A percentile compares a stretch with the other conserved stretches of the same genome.
phyloP scores from a whole-genome alignment of 2,329 filamentous ascomycete species.

The Calonectria fujianensis region DNA sequence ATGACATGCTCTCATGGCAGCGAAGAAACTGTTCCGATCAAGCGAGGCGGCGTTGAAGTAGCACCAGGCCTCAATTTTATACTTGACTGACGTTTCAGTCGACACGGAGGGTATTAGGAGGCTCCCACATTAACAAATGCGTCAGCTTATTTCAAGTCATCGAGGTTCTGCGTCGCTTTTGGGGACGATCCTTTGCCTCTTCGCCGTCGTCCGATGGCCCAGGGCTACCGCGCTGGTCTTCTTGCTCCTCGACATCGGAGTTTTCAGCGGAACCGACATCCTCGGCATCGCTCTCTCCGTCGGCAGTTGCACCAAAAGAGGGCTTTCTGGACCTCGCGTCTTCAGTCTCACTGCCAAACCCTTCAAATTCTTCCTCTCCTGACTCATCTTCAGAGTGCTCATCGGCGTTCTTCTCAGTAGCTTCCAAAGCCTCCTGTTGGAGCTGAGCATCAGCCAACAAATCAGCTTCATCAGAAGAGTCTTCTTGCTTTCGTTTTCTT shows the following conservation, averaged over 20 bases:
- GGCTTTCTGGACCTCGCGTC: slow-evolving; percentile 56
- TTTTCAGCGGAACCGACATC: slow-evolving; percentile 57
- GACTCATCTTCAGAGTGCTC: slow-evolving; percentile 61
- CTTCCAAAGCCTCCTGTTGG: slow-evolving; percentile 52
- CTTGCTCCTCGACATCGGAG: slow-evolving; percentile 62
- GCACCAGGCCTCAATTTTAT: not conserved
- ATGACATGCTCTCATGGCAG: not conserved
- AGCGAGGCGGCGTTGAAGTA: not conserved
- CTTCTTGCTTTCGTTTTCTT: slow-evolving; percentile 82
- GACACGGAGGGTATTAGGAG: not conserved
- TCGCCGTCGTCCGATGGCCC: not conserved
- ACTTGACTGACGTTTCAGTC: not conserved
- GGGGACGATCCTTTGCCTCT: not conserved
- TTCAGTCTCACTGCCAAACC: slow-evolving; percentile 61
- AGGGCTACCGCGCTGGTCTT: not conserved
- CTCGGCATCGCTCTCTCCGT: slow-evolving; percentile 64
- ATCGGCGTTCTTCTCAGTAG: slow-evolving; percentile 57
- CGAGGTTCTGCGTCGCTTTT: slow-evolving; percentile 20
- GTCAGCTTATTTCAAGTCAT: not conserved
- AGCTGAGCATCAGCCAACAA: slow-evolving; percentile 57
- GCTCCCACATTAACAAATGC: not conserved
- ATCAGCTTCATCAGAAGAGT: slow-evolving; percentile 66
- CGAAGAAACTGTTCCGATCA: not conserved
- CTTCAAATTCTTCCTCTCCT: slow-evolving; percentile 63
- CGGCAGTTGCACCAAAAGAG: slow-evolving; percentile 60